phyloP scores from a whole-genome alignment of 495 filamentous ascomycete species.

The Aspergillus campestris region DNA sequence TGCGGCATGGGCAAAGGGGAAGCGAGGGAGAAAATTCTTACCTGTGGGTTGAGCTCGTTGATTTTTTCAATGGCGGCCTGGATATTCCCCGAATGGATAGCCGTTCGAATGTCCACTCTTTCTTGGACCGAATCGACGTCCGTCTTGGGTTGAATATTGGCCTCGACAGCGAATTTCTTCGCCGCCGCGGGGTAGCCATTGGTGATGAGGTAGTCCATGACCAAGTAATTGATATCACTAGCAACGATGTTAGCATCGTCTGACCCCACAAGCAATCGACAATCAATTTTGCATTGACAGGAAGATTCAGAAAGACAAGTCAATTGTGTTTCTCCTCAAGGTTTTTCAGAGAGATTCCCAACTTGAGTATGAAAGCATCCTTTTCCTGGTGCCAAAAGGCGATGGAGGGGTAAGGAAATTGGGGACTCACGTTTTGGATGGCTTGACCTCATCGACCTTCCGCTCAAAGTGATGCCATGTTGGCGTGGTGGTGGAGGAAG shows the following conservation, averaged over 20 bases:
- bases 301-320: conserved; percentile 60
- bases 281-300: too few species aligned
- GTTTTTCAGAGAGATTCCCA: conserved; percentile 99
- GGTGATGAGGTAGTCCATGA: conserved; percentile 95
- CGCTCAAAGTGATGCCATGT: conserved; percentile 64
- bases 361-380: conserved; percentile 62
- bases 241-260: conserved; percentile 23
- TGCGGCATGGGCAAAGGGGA: conserved; percentile 4
- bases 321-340: conserved; percentile 76
- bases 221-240: conserved; percentile 90
- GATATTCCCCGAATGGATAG: conserved; percentile 77
- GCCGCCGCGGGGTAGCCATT: conserved; percentile 94
- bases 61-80: conserved; percentile 76
- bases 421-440: conserved; percentile 75
- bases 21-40: conserved; percentile 38
- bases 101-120: conserved; percentile 68
- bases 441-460: conserved; percentile 76
- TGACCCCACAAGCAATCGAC: background rate
- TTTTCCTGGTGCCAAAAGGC: conserved; percentile 57
- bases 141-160: conserved; percentile 69
- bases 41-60: conserved; percentile 85
- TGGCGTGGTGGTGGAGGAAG: conserved; percentile 57
- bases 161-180: conserved; percentile 86
- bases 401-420: conserved; percentile 3
- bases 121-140: conserved; percentile 65